These are phyloP conservation scores for Solanum peruvianum DNA, from an alignment of 257 asterid genomes.

Conservation along the genomic window DNA sequence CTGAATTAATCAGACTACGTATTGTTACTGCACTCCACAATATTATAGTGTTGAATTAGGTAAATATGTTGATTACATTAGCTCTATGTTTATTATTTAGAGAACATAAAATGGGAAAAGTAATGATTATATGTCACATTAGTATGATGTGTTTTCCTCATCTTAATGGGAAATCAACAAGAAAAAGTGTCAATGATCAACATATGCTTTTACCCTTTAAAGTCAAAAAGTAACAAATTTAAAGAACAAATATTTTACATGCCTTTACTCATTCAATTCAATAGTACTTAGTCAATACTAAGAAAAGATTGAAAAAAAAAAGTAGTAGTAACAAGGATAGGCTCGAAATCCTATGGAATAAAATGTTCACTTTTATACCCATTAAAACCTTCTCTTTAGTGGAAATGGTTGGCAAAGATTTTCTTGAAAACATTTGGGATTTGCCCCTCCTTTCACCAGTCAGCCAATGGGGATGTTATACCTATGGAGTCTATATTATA, in stretches of 20 bases:
- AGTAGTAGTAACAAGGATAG: not conserved
- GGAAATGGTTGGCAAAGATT: not conserved
- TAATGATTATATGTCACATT: not conserved
- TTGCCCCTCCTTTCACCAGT: not conserved
- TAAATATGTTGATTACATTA: not conserved
- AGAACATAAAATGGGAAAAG: not conserved
- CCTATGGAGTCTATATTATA: not conserved
- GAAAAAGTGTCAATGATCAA: constrained; percentile 18
- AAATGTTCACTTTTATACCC: not conserved
- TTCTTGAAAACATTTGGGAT: not conserved
- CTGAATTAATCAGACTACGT: not conserved
- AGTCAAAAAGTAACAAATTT: constrained; percentile 40
- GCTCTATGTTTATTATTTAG: not conserved
- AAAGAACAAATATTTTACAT: constrained; percentile 25
- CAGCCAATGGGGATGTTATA: not conserved
- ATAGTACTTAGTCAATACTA: not conserved
- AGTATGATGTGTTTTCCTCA: not conserved
- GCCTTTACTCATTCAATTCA: constrained; percentile 1
- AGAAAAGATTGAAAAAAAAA: not conserved
- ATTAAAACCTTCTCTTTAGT: not conserved
- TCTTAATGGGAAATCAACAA: not conserved
- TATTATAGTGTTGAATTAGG: not conserved
- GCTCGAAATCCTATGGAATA: constrained; percentile 17
- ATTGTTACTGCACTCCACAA: not conserved
- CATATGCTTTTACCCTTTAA: constrained; percentile 1